Evolutionary conservation across 768 basidiomycete species (phyloP).

Genomic region (Leucocoprinus sp.): DNA sequence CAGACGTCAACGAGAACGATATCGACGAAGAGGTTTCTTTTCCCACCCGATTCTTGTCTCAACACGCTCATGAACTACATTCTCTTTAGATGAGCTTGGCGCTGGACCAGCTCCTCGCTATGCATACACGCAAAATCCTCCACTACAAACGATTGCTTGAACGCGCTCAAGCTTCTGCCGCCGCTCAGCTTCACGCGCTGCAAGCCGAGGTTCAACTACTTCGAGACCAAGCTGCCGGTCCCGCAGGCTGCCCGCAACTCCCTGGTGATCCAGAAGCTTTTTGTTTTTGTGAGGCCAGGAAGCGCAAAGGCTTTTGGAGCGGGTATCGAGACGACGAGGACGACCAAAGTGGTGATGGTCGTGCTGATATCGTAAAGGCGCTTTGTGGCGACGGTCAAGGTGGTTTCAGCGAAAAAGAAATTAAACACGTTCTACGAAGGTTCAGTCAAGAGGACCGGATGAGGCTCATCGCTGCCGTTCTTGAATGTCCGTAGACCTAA

Average conservation of each 20-base stretch:
- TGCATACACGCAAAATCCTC: slow-evolving; percentile 51
- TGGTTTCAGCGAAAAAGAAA: slow-evolving; percentile 63
- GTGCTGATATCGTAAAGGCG: slow-evolving; percentile 31
- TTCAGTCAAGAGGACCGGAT: slow-evolving; percentile 62
- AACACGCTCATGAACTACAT: slow-evolving; percentile 4
- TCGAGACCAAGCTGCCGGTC: slow-evolving; percentile 30
- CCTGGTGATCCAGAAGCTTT: slow-evolving; percentile 22
- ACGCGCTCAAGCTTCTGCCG: slow-evolving; percentile 67
- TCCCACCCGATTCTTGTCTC: slow-evolving; percentile 1
- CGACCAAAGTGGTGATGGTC: slow-evolving; percentile 31
- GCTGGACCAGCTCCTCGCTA: slow-evolving; percentile 28
- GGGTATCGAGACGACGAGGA: slow-evolving; percentile 52
- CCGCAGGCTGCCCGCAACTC: slow-evolving; percentile 15
- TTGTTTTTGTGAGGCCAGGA: slow-evolving; percentile 54
- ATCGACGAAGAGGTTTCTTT: slow-evolving; percentile 62
- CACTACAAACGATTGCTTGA: slow-evolving; percentile 77
- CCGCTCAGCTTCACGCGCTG: slow-evolving; percentile 77
- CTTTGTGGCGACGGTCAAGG: slow-evolving; percentile 49
- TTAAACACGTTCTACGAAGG: slow-evolving; percentile 53
- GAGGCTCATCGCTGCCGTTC: slow-evolving; percentile 57
- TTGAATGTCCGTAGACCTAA: slow-evolving; percentile 41
- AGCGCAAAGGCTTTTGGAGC: slow-evolving; percentile 62
- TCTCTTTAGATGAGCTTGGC: slow-evolving; percentile 28
- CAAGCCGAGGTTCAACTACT: slow-evolving; percentile 74
- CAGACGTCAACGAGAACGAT: slow-evolving; percentile 48